Evolutionary conservation across 2,329 filamentous ascomycete genomes (phyloP).

Genomic region (Metarhizium album): DNA sequence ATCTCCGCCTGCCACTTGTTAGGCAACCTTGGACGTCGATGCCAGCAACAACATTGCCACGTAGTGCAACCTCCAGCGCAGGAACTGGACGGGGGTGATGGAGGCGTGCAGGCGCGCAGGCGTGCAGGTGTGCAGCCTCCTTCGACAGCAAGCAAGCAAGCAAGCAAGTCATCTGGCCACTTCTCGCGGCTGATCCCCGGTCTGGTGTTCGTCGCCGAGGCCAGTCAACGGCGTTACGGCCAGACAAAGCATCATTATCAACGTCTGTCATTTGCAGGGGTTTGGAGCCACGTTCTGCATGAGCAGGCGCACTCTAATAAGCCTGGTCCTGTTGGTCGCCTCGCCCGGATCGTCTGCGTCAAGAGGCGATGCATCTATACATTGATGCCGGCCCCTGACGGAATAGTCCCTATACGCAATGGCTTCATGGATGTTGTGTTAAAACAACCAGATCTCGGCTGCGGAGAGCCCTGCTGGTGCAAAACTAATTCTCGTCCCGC

Average conservation of each 20-base stretch:
- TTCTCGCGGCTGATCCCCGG: background rate
- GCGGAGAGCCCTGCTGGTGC: background rate
- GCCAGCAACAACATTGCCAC: background rate
- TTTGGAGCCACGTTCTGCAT: no score
- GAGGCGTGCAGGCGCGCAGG: no score
- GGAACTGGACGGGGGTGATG: background rate
- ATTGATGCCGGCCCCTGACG: no score
- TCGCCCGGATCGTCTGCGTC: no score
- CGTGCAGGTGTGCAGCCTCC: no score
- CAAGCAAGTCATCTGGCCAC: conserved; percentile 1
- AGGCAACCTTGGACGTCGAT: no score
- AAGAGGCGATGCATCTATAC: no score
- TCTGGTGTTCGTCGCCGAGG: background rate
- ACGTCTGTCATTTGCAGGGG: background rate
- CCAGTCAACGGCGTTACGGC: background rate
- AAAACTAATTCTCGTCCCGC: background rate
- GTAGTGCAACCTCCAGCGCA: background rate
- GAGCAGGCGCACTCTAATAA: no score
- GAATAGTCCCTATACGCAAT: background rate
- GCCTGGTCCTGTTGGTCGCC: no score
- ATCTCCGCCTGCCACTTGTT: no score
- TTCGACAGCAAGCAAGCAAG: background rate
- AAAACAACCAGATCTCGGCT: conserved; percentile 5
- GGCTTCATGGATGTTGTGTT: background rate
- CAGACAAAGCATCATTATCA: background rate